Evolutionary conservation across 2,329 filamentous ascomycete species (phyloP), one percentile per base, ranked within the genome.

Genomic region (Ascochyta clinopodiicola): DNA sequence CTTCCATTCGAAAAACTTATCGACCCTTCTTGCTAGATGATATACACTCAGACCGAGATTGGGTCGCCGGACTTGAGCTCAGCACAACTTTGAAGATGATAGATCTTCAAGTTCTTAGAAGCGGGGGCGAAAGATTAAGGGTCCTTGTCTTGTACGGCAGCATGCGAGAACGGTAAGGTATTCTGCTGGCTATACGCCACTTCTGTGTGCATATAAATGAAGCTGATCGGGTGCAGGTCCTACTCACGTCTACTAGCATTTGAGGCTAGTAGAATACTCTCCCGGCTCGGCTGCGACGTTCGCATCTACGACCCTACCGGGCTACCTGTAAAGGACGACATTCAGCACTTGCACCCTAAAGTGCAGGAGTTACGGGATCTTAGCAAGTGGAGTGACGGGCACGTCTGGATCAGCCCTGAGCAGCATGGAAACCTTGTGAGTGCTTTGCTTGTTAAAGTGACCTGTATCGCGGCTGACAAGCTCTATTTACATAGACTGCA

Each of bases 371-470:
- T 89, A 5, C 80, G 86, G 3, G 78, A 81, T 6, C 77, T 89
- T 0, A 86, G 83, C 59, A 75, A 71, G 10, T 90, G 86, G 87
- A 87, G 84, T 50, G 86, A 89, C 63, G 87, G 86, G 0, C 87
- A 89, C 63, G 63, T 89, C 13, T 89, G 86, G 87, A 75, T 86
- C 9, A 84, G 82, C 8, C 86, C 86, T 0, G 87, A 89, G 66
- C 86, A 89, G 72, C 86, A 89, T 59, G 87, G 87, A 0, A 88
- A 85, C 60, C 62, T 88, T 17, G 17, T 17, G 17, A 17, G 17
- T 17, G 17, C 17, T 17, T 17, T 17, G 17, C 17, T 17, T 17
- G 17, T 17, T 17, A 2, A 17, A 17, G 17, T 17, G 17, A 17
- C 17, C 17, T 17, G 2, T 17, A 17, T 17, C 17, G 17, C 17